Percentiles rank a stretch among this genome's conserved stretches.
Evolutionary conservation across 1,284 basidiomycete genomes (phyloP).

Genomic region (Fomitopsis schrenkii): DNA sequence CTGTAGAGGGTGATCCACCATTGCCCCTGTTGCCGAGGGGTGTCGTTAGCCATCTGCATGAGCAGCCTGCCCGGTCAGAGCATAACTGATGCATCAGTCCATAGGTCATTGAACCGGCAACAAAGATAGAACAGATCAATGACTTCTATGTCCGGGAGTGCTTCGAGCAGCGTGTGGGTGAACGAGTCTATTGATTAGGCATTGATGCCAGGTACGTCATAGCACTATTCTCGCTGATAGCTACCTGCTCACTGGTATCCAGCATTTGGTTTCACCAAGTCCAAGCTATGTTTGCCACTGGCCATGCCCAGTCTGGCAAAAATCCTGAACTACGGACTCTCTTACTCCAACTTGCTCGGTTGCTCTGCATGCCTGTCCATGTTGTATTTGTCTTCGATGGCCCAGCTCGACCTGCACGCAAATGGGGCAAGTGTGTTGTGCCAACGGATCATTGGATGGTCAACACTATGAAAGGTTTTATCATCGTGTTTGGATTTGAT

Average conservation of each 20-base stretch:
- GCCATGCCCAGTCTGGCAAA: background rate
- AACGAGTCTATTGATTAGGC: no score
- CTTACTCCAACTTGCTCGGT: slow-evolving; percentile 22
- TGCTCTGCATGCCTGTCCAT: slow-evolving; percentile 42
- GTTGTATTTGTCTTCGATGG: slow-evolving; percentile 59
- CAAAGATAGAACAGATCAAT: no score
- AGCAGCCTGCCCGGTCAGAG: no score
- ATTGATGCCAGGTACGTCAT: no score
- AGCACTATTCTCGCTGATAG: no score
- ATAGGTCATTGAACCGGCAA: no score
- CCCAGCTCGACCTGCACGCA: slow-evolving; percentile 39
- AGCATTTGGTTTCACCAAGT: slow-evolving; percentile 1
- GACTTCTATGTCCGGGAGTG: no score
- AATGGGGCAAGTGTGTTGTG: slow-evolving; percentile 35
- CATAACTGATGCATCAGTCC: no score
- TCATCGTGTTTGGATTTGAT: slow-evolving; percentile 45
- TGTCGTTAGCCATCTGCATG: no score
- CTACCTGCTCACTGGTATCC: background rate
- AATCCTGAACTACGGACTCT: slow-evolving; percentile 12
- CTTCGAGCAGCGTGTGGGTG: no score
- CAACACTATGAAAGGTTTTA: slow-evolving; percentile 33
- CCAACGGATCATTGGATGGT: slow-evolving; percentile 27
- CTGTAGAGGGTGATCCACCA: no score
- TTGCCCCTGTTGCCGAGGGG: no score
- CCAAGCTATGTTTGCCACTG: background rate